Base-by-base conservation (phyloP, 768 basidiomycete species). In the Trametes cingulata region DNA sequence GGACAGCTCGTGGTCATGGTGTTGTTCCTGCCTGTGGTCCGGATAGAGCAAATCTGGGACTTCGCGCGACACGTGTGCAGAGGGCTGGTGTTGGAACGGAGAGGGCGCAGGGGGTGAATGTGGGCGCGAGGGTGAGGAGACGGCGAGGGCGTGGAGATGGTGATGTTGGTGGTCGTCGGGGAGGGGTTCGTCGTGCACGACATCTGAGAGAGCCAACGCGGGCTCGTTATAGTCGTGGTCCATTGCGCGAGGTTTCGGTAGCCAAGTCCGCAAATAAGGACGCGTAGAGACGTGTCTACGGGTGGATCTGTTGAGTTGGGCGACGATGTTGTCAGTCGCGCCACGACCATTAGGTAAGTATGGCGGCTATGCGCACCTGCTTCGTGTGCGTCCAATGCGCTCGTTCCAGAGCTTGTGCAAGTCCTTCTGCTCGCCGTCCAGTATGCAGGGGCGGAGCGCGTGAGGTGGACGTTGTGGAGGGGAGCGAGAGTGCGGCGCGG, bases 161-260 rank as follows among this genome's bases (percentile, higher is more conserved):
- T 57, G 52, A 56, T 62, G 71, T 53, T 76, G 75, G 46, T 76
- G 74, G 64, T 85, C 84, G 66, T 87, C 82, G 71, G 80, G 84
- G 22, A 90, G 80, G 29, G 86, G 80, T 57, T 90, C 87, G 71
- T 91, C 90, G 72, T 91, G 88, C 45, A 92, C 88, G 73, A 92
- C 90, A 75, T 92, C 90, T 46, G 90, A 91, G 66, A 92, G 83
- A 69, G 85, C 83, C 62, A 92, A 82, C 63, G 84, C 82, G 61
- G 83, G 82, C 36, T 73, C 78, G 46, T 68, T 74, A 70, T 86
- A 84, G 71, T 86, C 85, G 72, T 82, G 69, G 52, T 78, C 75
- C 77, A 80, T 80, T 58, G 60, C 58, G 50, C 14, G 27, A 15
- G 13, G 24, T 25, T 4, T 3, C 25, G 17, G 46, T 2, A 25